Evolutionary conservation across 768 basidiomycete species (phyloP).

Genomic region (Tricholoma terreum): DNA sequence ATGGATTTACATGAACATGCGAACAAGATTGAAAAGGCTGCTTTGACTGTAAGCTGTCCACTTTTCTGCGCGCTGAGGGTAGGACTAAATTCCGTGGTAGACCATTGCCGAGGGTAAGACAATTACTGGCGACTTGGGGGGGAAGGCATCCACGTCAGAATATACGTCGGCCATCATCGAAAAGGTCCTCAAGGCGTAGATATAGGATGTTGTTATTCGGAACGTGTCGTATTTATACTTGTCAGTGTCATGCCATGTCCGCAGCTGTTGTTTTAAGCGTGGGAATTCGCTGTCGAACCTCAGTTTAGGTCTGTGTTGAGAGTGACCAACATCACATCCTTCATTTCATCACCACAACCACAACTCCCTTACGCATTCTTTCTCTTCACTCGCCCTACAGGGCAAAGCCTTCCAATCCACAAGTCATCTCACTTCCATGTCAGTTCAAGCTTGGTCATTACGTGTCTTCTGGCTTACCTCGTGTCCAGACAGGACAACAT

Average conservation of each 20-base stretch:
- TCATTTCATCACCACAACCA: conserved; percentile 47
- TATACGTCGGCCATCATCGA: conserved; percentile 86
- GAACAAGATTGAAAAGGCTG: conserved; percentile 87
- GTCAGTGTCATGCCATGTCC: no score
- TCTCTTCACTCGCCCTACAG: conserved; percentile 85
- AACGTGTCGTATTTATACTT: conserved; percentile 1
- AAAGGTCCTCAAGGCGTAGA: conserved; percentile 46
- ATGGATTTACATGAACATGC: conserved; percentile 88
- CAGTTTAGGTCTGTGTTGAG: background rate
- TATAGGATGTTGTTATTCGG: background rate
- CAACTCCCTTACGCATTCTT: conserved; percentile 47
- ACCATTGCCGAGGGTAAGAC: conserved; percentile 95
- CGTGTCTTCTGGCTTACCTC: conserved; percentile 9
- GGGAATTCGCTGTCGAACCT: background rate
- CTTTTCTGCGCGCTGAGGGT: background rate
- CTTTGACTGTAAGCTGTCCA: conserved; percentile 66
- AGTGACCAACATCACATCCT: conserved; percentile 43
- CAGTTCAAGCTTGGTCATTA: background rate
- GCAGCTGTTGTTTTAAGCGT: conserved; percentile 2
- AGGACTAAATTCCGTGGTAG: conserved; percentile 37
- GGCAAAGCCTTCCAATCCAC: conserved; percentile 56
- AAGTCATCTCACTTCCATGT: conserved; percentile 14
- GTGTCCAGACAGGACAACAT: conserved; percentile 26
- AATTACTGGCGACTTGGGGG: conserved; percentile 95
- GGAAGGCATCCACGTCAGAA: conserved; percentile 84